These are phyloP conservation scores for Barnettozyma californica DNA, from an alignment of 805 yeast species.

Conservation along the genomic window DNA sequence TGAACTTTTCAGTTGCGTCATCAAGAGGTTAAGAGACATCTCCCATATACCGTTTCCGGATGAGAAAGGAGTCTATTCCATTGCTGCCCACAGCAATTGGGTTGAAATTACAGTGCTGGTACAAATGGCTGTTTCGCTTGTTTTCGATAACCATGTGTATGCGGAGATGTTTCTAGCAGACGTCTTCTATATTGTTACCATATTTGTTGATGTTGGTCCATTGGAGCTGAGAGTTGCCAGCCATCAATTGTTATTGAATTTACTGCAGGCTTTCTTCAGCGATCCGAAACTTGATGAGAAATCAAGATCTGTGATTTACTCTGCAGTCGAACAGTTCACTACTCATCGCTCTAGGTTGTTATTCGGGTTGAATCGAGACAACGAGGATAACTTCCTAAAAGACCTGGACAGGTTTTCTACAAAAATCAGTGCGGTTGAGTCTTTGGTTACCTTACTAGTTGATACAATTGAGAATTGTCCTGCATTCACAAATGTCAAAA, in stretches of 20 bases:
- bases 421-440: constrained; percentile 44
- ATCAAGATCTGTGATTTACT: constrained; percentile 38
- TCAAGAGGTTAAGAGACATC: constrained; percentile 50
- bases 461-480: constrained; percentile 47
- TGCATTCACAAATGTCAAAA: constrained; percentile 38
- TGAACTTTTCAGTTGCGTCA: constrained; percentile 63
- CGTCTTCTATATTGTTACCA: constrained; percentile 58
- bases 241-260: constrained; percentile 57
- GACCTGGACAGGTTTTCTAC: constrained; percentile 34
- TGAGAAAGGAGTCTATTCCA: constrained; percentile 34
- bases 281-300: constrained; percentile 44
- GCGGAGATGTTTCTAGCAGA: constrained; percentile 69
- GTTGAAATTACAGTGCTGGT: constrained; percentile 67
- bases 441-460: constrained; percentile 50
- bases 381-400: constrained; percentile 30
- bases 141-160: constrained; percentile 62
- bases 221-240: constrained; percentile 52
- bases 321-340: constrained; percentile 35
- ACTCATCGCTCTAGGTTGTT: constrained; percentile 65
- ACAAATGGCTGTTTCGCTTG: constrained; percentile 54
- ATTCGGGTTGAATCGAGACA: constrained; percentile 62
- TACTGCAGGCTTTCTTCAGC: constrained; percentile 62
- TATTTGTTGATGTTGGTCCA: constrained; percentile 48
- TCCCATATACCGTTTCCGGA: constrained; percentile 46
- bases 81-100: constrained; percentile 55